These are phyloP conservation scores for Scytalidium lignicola DNA, from an alignment of 2,329 filamentous ascomycete species.

Conservation along the genomic window DNA sequence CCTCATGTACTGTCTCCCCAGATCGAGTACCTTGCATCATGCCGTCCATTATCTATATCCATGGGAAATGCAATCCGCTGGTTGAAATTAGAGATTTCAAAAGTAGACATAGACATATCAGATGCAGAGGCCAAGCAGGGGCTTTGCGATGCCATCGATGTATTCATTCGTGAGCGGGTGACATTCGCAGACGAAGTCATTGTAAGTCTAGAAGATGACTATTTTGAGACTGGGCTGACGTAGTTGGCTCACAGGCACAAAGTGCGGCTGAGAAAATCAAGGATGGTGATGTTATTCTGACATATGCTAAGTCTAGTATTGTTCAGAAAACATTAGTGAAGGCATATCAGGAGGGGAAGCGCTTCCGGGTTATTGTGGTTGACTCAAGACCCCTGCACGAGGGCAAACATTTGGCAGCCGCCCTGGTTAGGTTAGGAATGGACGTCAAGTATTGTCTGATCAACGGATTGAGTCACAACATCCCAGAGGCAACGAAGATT, in stretches of 20 bases:
- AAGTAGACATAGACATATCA: constrained; percentile 78
- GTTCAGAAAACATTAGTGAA: constrained; percentile 76
- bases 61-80: constrained; percentile 97
- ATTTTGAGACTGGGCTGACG: neutral
- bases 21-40: constrained; percentile 90
- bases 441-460: constrained; percentile 78
- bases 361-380: constrained; percentile 79
- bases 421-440: constrained; percentile 62
- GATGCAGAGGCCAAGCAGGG: constrained; percentile 77
- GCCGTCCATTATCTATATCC: constrained; percentile 90
- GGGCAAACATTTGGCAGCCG: constrained; percentile 66
- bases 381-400: constrained; percentile 71
- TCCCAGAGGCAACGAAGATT: constrained; percentile 58
- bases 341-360: constrained; percentile 64
- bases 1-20: constrained; percentile 89
- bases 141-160: constrained; percentile 77
- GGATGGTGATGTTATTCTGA: constrained; percentile 77
- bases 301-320: constrained; percentile 79
- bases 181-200: constrained; percentile 84
- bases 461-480: constrained; percentile 68
- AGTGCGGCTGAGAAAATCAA: constrained; percentile 71
- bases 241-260: constrained; percentile 34
- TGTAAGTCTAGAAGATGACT: constrained; percentile 23
- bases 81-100: constrained; percentile 87
- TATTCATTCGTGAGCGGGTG: constrained; percentile 86